These are phyloP conservation scores for Dipteronia sinensis DNA, from an alignment of 345 rosid species.

Conservation along the genomic window DNA sequence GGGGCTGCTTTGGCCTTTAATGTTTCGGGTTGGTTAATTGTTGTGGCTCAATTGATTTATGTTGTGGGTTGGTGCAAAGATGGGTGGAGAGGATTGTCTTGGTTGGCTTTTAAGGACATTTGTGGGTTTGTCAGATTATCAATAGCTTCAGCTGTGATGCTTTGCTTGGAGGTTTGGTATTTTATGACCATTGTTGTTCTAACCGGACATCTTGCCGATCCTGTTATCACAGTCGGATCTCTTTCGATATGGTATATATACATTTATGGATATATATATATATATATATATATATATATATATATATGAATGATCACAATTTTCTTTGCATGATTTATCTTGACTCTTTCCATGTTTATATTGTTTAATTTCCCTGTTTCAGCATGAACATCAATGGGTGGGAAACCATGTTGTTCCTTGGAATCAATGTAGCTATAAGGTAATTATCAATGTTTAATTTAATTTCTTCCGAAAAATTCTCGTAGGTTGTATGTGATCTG, in stretches of 20 bases:
- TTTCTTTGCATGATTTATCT: neutral
- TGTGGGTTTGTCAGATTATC: constrained; percentile 80
- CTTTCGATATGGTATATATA: constrained; percentile 76
- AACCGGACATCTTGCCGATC: constrained; percentile 89
- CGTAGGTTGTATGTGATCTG: too few species aligned
- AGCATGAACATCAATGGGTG: constrained; percentile 99
- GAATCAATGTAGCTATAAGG: constrained; percentile 94
- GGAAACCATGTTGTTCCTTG: constrained; percentile 94
- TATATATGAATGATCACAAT: neutral
- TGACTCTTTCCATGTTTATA: neutral
- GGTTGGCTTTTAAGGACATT: constrained; percentile 81
- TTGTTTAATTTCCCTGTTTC: constrained; percentile 8
- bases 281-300: too few species aligned
- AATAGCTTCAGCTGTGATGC: constrained; percentile 90
- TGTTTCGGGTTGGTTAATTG: constrained; percentile 71
- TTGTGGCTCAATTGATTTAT: constrained; percentile 70
- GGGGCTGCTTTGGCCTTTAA: constrained; percentile 88
- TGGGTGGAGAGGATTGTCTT: constrained; percentile 81
- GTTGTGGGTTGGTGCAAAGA: constrained; percentile 89
- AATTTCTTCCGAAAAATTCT: too few species aligned
- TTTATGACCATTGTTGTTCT: constrained; percentile 92
- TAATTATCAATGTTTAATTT: constrained; percentile 12
- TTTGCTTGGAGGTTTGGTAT: constrained; percentile 98
- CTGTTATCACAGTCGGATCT: constrained; percentile 84
- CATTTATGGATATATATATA: too few species aligned